Evolutionary conservation across 2,329 filamentous ascomycete species (phyloP).

Genomic region (Pseudogymnoascus sp.): DNA sequence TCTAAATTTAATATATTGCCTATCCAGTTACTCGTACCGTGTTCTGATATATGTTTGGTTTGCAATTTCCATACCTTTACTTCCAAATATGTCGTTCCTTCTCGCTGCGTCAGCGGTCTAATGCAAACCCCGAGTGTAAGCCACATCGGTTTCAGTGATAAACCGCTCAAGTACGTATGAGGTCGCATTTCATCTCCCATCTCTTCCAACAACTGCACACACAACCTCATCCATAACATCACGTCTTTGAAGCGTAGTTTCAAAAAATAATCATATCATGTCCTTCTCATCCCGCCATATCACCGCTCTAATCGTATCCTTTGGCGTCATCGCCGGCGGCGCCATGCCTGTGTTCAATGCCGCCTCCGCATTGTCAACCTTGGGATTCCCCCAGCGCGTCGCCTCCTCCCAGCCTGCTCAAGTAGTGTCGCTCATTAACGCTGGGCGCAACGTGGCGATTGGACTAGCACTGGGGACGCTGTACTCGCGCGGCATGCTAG

Average conservation of each 20-base stretch:
- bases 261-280: neutral
- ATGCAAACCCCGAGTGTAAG: no score
- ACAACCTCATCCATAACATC: neutral
- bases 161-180: neutral
- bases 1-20: neutral
- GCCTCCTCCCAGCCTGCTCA: neutral
- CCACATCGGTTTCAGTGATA: no score
- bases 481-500: neutral
- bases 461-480: neutral
- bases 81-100: no score
- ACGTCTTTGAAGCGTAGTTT: neutral
- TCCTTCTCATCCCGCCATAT: neutral
- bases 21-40: no score
- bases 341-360: neutral
- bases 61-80: no score
- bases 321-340: neutral
- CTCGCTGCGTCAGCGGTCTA: no score
- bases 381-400: neutral
- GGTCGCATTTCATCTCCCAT: neutral
- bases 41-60: no score
- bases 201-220: neutral
- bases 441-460: neutral
- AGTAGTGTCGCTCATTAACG: neutral
- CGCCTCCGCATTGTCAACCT: neutral
- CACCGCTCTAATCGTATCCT: neutral